Percentiles rank a stretch among this genome's conserved stretches.
phyloP scores from a whole-genome alignment of 2,329 filamentous ascomycete species.

The Neopestalotiopsis sp. region DNA sequence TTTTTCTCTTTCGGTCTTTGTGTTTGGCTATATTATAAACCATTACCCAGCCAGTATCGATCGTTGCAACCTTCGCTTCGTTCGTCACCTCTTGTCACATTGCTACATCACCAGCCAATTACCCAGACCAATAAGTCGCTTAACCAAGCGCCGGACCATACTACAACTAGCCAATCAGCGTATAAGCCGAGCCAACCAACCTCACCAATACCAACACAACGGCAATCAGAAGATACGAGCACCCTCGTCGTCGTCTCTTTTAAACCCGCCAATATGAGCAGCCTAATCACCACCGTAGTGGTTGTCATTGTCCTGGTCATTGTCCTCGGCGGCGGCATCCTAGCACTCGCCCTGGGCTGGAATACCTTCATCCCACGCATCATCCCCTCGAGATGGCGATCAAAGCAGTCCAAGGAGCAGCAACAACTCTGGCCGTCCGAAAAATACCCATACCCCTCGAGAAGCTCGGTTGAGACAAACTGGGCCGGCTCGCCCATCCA shows the following conservation, averaged over 20 bases:
- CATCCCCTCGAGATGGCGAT: not conserved
- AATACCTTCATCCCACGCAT: not conserved
- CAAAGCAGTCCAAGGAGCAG: constrained; percentile 7
- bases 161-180: not conserved
- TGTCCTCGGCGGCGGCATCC: constrained; percentile 7
- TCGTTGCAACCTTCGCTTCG: not conserved
- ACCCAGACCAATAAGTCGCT: not conserved
- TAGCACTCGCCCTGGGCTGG: constrained; percentile 14
- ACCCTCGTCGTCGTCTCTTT: not conserved
- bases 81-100: not conserved
- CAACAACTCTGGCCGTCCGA: not conserved
- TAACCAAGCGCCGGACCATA: not conserved
- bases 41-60: not conserved
- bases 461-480: constrained; percentile 4
- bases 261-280: not conserved
- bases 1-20: not conserved
- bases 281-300: constrained; percentile 9
- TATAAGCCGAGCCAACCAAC: not conserved
- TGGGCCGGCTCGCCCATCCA: constrained; percentile 13
- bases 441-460: constrained; percentile 4
- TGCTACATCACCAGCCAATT: not conserved
- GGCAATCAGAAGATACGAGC: not conserved
- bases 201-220: not conserved
- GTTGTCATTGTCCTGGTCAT: constrained; percentile 11
- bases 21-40: not conserved